Conservation (phyloP, 441 rosid species). For the Mallotus japonicus region DNA sequence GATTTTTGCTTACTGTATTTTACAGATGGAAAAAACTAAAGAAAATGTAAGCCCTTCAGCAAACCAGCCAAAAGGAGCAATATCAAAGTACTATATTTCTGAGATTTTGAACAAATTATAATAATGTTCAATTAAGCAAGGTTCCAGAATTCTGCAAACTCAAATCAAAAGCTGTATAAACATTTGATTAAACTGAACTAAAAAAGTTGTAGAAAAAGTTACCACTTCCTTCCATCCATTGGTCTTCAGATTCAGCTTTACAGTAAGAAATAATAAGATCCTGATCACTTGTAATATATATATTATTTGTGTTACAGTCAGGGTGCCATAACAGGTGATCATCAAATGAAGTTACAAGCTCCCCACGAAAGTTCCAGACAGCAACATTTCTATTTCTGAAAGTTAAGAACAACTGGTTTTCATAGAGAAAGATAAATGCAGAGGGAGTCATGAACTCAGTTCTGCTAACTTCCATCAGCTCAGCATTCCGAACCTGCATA, state of each 20-base stretch:
- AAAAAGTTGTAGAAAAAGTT: conserved; percentile 27
- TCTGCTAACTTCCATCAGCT: conserved; percentile 63
- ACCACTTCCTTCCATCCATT: conserved; percentile 79
- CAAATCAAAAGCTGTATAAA: not conserved
- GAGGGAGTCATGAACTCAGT: conserved; percentile 76
- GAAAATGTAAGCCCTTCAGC: too few relatives aligned
- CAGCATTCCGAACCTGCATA: conserved; percentile 62
- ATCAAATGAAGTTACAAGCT: conserved; percentile 82
- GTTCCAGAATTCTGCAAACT: not conserved
- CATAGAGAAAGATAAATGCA: conserved; percentile 73
- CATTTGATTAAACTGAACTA: not conserved
- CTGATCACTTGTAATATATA: conserved; percentile 87
- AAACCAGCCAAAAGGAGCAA: not conserved
- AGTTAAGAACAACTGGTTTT: conserved; percentile 74
- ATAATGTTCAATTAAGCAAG: not conserved
- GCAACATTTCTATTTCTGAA: conserved; percentile 76
- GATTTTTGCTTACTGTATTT: not conserved
- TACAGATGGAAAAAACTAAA: not conserved
- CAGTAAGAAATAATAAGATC: conserved; percentile 96
- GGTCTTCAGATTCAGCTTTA: conserved; percentile 82
- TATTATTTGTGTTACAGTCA: conserved; percentile 94
- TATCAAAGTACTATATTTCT: not conserved
- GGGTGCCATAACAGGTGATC: conserved; percentile 92
- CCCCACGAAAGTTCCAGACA: conserved; percentile 91
- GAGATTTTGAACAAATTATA: not conserved